phyloP scores from a whole-genome alignment of 805 yeast genomes.

The Ogataea philodendri region DNA sequence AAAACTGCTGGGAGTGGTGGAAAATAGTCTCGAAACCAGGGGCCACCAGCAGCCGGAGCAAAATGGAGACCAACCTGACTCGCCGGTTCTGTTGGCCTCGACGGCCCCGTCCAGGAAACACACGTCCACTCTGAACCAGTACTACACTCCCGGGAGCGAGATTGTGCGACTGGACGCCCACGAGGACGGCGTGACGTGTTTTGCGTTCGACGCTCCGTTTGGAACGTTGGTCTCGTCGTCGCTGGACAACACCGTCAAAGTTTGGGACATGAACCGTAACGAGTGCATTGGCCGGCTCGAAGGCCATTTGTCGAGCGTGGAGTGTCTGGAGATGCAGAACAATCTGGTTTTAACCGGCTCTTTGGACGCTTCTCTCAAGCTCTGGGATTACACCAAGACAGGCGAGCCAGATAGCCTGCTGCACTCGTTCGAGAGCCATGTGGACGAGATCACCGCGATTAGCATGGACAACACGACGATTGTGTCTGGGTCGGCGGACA shows the following conservation, averaged over 20 bases:
- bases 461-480: constrained; percentile 45
- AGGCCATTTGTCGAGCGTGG: constrained; percentile 62
- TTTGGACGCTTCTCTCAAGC: constrained; percentile 56
- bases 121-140: constrained; percentile 63
- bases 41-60: constrained; percentile 19
- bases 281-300: constrained; percentile 48
- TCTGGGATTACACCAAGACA: constrained; percentile 51
- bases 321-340: constrained; percentile 58
- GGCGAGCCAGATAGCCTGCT: constrained; percentile 35
- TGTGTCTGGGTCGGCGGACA: constrained; percentile 69
- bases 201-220: constrained; percentile 73
- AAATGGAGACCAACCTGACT: constrained; percentile 19
- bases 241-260: constrained; percentile 70
- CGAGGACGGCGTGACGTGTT: constrained; percentile 48
- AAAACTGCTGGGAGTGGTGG: constrained; percentile 42
- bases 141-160: constrained; percentile 55
- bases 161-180: constrained; percentile 54
- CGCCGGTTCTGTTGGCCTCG: too few species aligned
- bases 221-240: constrained; percentile 78
- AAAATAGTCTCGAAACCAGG: constrained; percentile 38
- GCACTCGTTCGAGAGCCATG: constrained; percentile 58
- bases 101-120: constrained; percentile 43
- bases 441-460: constrained; percentile 64
- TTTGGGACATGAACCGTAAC: constrained; percentile 75
- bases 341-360: constrained; percentile 54